Evolutionary conservation across 257 asterid species (phyloP).

Genomic region (Orobanche coerulescens): DNA sequence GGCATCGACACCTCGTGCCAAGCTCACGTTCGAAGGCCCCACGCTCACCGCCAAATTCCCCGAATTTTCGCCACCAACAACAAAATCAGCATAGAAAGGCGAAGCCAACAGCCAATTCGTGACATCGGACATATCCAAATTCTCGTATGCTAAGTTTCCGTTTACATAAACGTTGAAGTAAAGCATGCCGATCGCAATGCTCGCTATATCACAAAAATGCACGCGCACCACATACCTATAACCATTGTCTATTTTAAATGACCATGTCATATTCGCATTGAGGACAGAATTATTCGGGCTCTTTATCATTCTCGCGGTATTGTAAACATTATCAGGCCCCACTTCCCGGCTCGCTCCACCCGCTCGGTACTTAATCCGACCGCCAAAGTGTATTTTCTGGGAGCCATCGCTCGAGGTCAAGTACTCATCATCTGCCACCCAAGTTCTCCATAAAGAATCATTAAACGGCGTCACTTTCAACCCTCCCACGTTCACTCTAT

Average conservation of each 20-base stretch:
- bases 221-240: slow-evolving; percentile 57
- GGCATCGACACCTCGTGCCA: slow-evolving; percentile 59
- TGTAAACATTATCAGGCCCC: slow-evolving; percentile 85
- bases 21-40: slow-evolving; percentile 69
- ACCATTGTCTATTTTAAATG: slow-evolving; percentile 53
- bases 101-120: slow-evolving; percentile 60
- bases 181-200: slow-evolving; percentile 45
- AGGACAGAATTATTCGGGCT: slow-evolving; percentile 42
- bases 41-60: slow-evolving; percentile 47
- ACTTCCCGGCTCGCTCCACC: slow-evolving; percentile 92
- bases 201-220: slow-evolving; percentile 92
- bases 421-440: slow-evolving; percentile 65
- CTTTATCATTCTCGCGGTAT: slow-evolving; percentile 62
- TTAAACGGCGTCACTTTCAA: slow-evolving; percentile 84
- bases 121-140: slow-evolving; percentile 54
- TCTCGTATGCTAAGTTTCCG: slow-evolving; percentile 60
- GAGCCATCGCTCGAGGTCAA: slow-evolving; percentile 30
- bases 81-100: slow-evolving; percentile 83
- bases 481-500: slow-evolving; percentile 87
- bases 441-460: slow-evolving; percentile 90
- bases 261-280: slow-evolving; percentile 49
- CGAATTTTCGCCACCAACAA: slow-evolving; percentile 39
- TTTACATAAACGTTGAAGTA: slow-evolving; percentile 80
- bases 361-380: slow-evolving; percentile 46
- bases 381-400: slow-evolving; percentile 42